phyloP scores from a whole-genome alignment of 108 stramenopile genomes.

The Skeletonema costatum region DNA sequence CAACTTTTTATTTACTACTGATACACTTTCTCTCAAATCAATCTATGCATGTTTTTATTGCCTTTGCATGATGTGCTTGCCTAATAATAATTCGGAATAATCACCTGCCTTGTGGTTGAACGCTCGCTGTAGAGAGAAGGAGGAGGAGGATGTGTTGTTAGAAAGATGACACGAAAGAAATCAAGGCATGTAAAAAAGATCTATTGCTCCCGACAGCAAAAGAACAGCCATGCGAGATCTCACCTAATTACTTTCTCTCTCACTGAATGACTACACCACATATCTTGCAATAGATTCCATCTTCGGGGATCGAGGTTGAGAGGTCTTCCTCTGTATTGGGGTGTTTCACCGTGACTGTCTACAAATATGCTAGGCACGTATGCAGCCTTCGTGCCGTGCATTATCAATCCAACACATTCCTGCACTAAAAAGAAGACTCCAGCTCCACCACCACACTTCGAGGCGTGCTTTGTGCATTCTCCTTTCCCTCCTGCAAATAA shows the following conservation, averaged over 20 bases:
- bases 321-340: constrained; percentile 85
- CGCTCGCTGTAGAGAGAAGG: too few relatives aligned
- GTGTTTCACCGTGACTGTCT: constrained; percentile 93
- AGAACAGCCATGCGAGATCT: too few relatives aligned
- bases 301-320: constrained; percentile 75
- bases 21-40: too few relatives aligned
- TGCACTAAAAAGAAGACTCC: constrained; percentile 94
- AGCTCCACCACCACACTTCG: constrained; percentile 86
- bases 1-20: too few relatives aligned
- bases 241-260: constrained; percentile 9
- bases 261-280: constrained; percentile 51
- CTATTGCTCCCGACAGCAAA: too few relatives aligned
- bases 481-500: constrained; percentile 56
- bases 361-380: constrained; percentile 94
- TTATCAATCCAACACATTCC: constrained; percentile 87
- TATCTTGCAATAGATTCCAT: constrained; percentile 67
- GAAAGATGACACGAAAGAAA: too few relatives aligned
- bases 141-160: too few relatives aligned
- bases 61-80: neutral
- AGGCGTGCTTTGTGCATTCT: constrained; percentile 89
- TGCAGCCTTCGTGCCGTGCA: constrained; percentile 86
- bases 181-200: too few relatives aligned
- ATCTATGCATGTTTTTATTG: too few relatives aligned
- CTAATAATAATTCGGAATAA: neutral
- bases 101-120: constrained; percentile 2